Evolutionary conservation across 768 basidiomycete species (phyloP), one percentile per base, ranked within the genome.

Genomic region (Tulasnella sp.): DNA sequence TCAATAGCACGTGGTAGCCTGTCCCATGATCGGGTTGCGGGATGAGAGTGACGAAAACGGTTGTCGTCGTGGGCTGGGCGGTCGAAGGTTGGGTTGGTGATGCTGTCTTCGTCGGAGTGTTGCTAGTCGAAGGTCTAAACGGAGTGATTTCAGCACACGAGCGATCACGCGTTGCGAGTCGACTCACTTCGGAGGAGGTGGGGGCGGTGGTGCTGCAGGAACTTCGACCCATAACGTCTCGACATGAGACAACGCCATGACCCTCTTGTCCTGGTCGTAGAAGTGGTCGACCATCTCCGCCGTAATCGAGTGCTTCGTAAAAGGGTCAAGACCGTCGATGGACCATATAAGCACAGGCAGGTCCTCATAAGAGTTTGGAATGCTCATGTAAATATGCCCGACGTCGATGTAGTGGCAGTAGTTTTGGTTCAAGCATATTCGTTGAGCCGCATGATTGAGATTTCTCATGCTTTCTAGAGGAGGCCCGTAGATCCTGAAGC

Each of bases 381-480:
- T 41, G 42, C 44, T 69, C 67, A 69, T 16, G 67, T 69, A 69
- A n/a, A 41, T 41, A 19, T 69, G 67, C 34, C 40, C 67, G 39
- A 69, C 41, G 41, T 69, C 67, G 41, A 69, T 40, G 67, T 41
- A 35, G 40, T 69, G 44, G n/a, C 67, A 69, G 22, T 35, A 35
- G 9, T n/a, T 41, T n/a, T 69, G 52, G 26, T 59, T 39, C 2
- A 69, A 22, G 32, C 67, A 69, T 34, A 52, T 41, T 44, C 40
- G 17, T 34, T 69, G 67, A 42, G 40, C 32, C 22, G 67, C 40
- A 69, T 69, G 67, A 8, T 19, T 29, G 29, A 42, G 39, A 19
- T 35, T 16, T n/a, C 35, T 36, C 32, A 42, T 19, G 39, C 35
- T 37, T 19, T 37, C 19, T 16, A 34, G n/a, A 40, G 67, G 67